Base-by-base conservation (phyloP, 2,329 filamentous ascomycete genomes). In the Elsinoe fawcettii region DNA sequence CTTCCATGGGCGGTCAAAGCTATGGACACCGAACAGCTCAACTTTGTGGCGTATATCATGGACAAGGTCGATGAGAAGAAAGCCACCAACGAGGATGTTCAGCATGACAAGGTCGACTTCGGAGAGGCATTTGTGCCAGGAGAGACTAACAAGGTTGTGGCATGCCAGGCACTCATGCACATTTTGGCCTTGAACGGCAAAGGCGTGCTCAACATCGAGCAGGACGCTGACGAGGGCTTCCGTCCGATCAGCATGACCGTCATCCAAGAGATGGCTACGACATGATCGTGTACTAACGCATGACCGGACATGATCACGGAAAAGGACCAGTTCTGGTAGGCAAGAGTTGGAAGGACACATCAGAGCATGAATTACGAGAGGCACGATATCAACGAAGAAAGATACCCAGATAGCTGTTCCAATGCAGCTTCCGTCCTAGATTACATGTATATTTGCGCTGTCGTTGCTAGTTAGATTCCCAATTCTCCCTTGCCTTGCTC, bases 111-210 rank as follows among this genome's bases (percentile, higher is more conserved):
- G 71, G 74, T 93, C 41, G 73, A 78, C 0, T 95, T 96, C 66
- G 81, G 85, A 46, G 74, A 82, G 51, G 72, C 96, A 8, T 81
- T 93, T 44, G 76, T 81, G n/a, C 79, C 82, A 0, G 66, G 66
- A 8, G 71, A 75, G 41, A 82, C 80, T 27, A 75, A 69, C 41
- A 78, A 75, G 34, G 73, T 81, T 27, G 83, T 89, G 11, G 87
- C 86, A 7, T 84, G 87, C 1, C 87, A 90, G 68, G 88, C 84
- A 0, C 86, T 89, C 66, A 82, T 87, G 72, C 87, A 93, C 67
- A 77, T 88, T 1, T 78, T 95, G 12, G 77, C 80, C 9, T 77
- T 93, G 43, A 84, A 82, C 2, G 69, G 68, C 30, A 74, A 73
- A 62, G 69, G 69, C 8, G 60, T 77, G 58, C 62, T 78, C 58